Evolutionary conservation across 1,284 basidiomycete species (phyloP), one percentile per base, ranked within the genome.

Genomic region (Microbotryum lychnidis-dioicae): DNA sequence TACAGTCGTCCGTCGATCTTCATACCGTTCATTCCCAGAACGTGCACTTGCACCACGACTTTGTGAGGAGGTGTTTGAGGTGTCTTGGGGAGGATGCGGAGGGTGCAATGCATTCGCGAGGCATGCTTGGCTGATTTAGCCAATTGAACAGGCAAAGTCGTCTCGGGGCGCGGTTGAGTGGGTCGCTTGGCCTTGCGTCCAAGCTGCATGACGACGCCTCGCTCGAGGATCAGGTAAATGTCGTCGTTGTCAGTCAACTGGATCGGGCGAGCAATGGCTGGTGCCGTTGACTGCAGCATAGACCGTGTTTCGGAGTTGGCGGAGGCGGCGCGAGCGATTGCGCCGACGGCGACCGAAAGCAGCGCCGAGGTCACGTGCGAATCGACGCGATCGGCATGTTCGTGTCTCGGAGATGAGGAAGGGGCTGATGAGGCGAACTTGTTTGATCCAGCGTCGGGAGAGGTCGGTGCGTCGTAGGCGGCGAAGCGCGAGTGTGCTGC

Each of bases 21-120:
- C 62, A 66, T 66, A 2, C 67, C 67, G 45, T 68, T 68, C 60
- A 62, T 60, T 2, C 67, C 67, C 31, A 63, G 51, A 2, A 66
- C 62, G 14, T 60, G 46, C 5, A 68, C 53, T 50, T 64, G 56
- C 31, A 63, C 47, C 25, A 48, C 49, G 8, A 54, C 25, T 29
- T 49, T 45, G n/a, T 33, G 45, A 23, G 49, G 31, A 21, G 18
- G 27, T 44, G 21, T 44, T 44, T 53, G 50, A 4, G 18, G 21
- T 6, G n/a, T 29, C 25, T 12, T 8, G 2, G 50, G 46, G 20
- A 56, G 27, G 60, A 68, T 52, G 25, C 61, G 50, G 3, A 53
- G 61, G 4, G 58, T 62, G 44, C 64, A 66, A 44, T 68, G 67
- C 31, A 68, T 48, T 10, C 67, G 37, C 37, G 67, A 68, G 0